A percentile compares a stretch with the other conserved stretches of the same genome.
Conservation (phyloP, 2,329 filamentous ascomycete genomes). For the Botrytis aclada region DNA sequence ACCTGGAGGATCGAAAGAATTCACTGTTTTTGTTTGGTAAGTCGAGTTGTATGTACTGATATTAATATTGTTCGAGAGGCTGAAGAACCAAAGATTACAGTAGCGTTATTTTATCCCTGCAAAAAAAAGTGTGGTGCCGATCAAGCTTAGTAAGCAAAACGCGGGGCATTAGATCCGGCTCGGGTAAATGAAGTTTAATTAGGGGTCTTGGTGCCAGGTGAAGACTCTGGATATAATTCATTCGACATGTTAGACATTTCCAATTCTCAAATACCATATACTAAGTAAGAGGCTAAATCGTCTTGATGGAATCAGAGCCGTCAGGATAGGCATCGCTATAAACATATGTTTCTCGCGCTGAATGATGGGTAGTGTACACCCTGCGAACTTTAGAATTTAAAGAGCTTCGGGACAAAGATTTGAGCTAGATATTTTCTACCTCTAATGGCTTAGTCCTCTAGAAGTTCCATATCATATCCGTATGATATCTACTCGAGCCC, state of each 20-base stretch:
- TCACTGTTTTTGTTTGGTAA: neutral
- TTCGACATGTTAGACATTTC: neutral
- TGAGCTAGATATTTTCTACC: neutral
- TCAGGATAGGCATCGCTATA: neutral
- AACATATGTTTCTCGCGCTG: neutral
- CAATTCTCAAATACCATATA: neutral
- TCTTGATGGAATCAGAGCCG: neutral
- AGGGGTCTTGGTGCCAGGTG: neutral
- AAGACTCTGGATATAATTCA: neutral
- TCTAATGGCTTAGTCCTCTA: too few species aligned
- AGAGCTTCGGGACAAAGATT: neutral
- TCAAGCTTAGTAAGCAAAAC: neutral
- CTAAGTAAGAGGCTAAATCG: neutral
- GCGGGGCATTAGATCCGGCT: slow-evolving; percentile 12
- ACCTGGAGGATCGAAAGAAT: neutral
- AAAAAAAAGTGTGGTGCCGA: neutral
- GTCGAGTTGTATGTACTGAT: neutral
- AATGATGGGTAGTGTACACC: neutral
- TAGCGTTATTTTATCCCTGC: slow-evolving; percentile 18
- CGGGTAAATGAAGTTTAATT: neutral
- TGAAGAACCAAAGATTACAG: slow-evolving; percentile 13
- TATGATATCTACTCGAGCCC: slow-evolving; percentile 82
- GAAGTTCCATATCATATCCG: slow-evolving; percentile 54
- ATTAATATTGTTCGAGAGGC: slow-evolving; percentile 9
- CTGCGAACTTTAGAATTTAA: neutral